phyloP scores from a whole-genome alignment of 345 rosid species.

The Citrus inodora region DNA sequence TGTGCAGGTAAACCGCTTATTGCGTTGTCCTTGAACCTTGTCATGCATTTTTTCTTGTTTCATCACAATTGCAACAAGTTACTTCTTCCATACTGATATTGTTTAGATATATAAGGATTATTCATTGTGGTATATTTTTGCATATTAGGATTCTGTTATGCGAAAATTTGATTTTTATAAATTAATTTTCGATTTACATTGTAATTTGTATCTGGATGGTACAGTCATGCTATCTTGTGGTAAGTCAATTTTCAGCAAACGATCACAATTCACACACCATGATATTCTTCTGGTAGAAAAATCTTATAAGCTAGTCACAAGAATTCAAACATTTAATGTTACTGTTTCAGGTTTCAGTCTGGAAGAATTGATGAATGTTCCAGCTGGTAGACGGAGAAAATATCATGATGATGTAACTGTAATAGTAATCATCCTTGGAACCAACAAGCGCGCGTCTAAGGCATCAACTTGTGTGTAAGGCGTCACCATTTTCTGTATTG shows the following conservation, averaged over 20 bases:
- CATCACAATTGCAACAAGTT: background rate
- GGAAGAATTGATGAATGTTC: constrained; percentile 87
- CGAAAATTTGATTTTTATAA: background rate
- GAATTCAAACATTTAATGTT: background rate
- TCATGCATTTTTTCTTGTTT: background rate
- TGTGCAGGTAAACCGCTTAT: constrained; percentile 61
- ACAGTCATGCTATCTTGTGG: background rate
- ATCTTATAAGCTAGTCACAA: background rate
- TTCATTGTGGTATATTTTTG: background rate
- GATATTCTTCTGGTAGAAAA: background rate
- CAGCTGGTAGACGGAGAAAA: constrained; percentile 92
- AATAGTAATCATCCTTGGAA: constrained; percentile 77
- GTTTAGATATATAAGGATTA: background rate
- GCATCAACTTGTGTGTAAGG: constrained; percentile 65
- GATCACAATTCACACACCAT: background rate
- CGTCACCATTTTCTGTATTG: constrained; percentile 1
- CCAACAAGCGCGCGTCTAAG: constrained; percentile 75
- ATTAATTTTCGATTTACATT: background rate
- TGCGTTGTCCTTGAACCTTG: background rate
- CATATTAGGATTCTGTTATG: background rate
- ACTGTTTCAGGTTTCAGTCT: constrained; percentile 60
- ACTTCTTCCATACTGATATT: background rate
- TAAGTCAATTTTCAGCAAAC: background rate
- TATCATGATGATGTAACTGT: constrained; percentile 96
- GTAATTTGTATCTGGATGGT: background rate